Base-by-base conservation (phyloP, 1,284 basidiomycete species). In the Leccinum ponderosum region DNA sequence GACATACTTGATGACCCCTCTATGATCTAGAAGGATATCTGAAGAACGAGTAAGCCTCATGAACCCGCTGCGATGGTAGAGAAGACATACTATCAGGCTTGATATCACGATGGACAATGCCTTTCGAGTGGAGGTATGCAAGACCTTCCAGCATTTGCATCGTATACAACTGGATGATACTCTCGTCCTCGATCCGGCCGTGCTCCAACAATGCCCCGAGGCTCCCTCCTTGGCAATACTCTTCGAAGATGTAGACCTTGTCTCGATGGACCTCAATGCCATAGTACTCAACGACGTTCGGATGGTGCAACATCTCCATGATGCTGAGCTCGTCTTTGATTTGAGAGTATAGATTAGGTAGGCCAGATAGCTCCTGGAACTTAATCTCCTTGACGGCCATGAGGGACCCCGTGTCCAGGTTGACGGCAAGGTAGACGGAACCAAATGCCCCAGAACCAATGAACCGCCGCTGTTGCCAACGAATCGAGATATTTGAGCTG, bases 301-400 rank as follows among this genome's bases (percentile, higher is more conserved):
- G 95, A 76, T 99, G 97, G 66, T 94, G 93, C 33, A 99, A 84
- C 89, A 99, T 92, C 77, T 97, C 95, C 97, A 99, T 99, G 63
- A 99, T 95, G 68, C 89, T 91, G 65, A 98, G 89, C 78, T 99
- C 97, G 75, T 99, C 96, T 74, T 91, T 92, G 77, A 99, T 98
- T 73, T 97, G 95, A 65, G 94, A 87, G 78, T 96, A 93, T 20
- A 96, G 79, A 64, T 87, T 91, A 6, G 93, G 91, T 57, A 92
- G 78, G 33, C 91, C 89, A 53, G 93, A 84, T 56, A 96, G 77
- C 77, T 99, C 97, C 73, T 98, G 95, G 75, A 98, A 97, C 62
- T 96, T 94, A 74, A 99, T 97, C 80, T 99, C 97, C 79, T 99
- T 99, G 72, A 99, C 97, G 4, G 97, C 97, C 95, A 99, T 98